Conservation (phyloP, 371 early-diverging fungal species). For the Actinomucor elegans region DNA sequence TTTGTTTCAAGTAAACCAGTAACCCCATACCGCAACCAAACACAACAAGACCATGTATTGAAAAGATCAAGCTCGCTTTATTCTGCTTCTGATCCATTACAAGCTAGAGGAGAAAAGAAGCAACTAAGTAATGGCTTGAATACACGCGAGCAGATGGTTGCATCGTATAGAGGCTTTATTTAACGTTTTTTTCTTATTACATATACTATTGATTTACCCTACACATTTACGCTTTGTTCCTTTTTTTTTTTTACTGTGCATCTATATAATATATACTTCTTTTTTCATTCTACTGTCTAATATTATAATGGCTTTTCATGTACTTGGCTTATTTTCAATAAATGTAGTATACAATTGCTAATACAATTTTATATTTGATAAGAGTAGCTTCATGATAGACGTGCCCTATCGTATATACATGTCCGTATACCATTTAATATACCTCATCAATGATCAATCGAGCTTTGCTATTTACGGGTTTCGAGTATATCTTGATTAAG, state of each 20-base stretch:
- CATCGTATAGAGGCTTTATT: constrained; percentile 10
- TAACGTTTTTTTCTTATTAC: not conserved
- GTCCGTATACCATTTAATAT: no score
- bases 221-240: not conserved
- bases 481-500: no score
- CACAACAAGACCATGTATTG: not conserved
- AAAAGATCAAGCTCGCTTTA: not conserved
- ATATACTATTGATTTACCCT: not conserved
- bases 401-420: no score
- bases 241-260: not conserved
- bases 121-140: not conserved
- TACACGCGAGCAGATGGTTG: not conserved
- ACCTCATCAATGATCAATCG: no score
- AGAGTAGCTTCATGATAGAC: no score
- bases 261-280: no score
- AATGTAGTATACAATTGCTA: no score
- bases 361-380: no score
- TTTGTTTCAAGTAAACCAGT: constrained; percentile 27
- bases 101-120: not conserved
- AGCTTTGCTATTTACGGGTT: no score
- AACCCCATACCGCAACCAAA: not conserved
- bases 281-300: no score
- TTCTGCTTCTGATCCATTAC: not conserved
- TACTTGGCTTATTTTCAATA: no score
- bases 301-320: no score